These are phyloP conservation scores for Botryotinia convoluta DNA, from an alignment of 2,329 filamentous ascomycete genomes.

Conservation along the genomic window DNA sequence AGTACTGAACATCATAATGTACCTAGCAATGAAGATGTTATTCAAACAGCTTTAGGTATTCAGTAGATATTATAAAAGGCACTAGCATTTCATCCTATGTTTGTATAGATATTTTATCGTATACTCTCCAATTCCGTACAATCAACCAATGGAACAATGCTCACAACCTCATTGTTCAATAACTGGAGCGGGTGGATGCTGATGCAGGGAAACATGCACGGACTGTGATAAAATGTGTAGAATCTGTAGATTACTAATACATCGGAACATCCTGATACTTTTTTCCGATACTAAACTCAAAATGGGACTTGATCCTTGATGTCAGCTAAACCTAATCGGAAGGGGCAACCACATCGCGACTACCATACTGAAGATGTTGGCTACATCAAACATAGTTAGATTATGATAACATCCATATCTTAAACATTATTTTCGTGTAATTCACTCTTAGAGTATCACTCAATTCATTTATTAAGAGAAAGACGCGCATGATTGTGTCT, in stretches of 20 bases:
- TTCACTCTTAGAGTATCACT: neutral
- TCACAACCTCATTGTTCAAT: neutral
- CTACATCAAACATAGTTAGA: neutral
- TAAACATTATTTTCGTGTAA: conserved; percentile 10
- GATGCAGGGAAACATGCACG: conserved; percentile 2
- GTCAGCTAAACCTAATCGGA: conserved; percentile 11
- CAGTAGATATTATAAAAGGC: neutral
- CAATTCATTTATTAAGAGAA: neutral
- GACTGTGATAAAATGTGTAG: neutral
- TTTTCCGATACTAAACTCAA: conserved; percentile 10
- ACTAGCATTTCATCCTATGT: neutral
- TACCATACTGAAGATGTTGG: conserved; percentile 17
- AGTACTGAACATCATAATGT: neutral
- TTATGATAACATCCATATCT: neutral
- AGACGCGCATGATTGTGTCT: conserved; percentile 20
- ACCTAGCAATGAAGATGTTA: neutral
- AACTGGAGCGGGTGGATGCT: neutral
- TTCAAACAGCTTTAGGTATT: too few species aligned
- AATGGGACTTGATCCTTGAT: conserved; percentile 1
- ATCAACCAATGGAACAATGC: neutral
- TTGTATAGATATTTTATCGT: neutral
- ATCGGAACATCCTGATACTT: neutral
- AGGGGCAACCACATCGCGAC: conserved; percentile 21
- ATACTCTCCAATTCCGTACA: neutral
- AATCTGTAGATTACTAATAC: neutral